Conservation (phyloP, 768 basidiomycete genomes). For the Russula brevipes region DNA sequence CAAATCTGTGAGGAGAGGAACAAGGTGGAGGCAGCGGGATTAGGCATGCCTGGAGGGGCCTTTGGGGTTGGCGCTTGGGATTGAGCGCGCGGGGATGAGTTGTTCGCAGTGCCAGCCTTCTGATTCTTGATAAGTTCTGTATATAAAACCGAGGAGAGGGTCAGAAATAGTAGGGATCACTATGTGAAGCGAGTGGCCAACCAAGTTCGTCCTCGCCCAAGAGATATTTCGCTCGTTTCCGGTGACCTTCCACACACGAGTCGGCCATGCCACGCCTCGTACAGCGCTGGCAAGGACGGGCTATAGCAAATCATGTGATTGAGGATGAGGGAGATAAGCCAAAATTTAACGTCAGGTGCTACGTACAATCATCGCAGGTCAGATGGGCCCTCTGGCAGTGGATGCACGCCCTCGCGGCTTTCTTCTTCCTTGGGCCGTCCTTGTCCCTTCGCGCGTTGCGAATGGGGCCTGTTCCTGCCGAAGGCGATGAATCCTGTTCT, state of each 20-base stretch:
- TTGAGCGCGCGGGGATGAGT: conserved; percentile 10
- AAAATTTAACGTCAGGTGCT: conserved; percentile 8
- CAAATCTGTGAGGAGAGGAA: background rate
- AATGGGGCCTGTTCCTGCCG: conserved; percentile 44
- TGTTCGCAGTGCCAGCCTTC: conserved; percentile 3
- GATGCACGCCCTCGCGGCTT: conserved; percentile 88
- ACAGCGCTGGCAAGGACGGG: conserved; percentile 93
- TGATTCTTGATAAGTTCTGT: conserved; percentile 22
- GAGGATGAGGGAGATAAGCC: conserved; percentile 12
- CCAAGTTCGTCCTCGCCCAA: conserved; percentile 91
- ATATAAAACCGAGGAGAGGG: background rate
- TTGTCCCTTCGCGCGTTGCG: conserved; percentile 45
- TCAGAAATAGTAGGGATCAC: conserved; percentile 14
- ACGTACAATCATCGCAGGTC: conserved; percentile 96
- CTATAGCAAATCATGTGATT: conserved; percentile 38
- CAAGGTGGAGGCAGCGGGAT: background rate
- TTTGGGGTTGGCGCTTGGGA: conserved; percentile 13
- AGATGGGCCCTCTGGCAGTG: conserved; percentile 97
- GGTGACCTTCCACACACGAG: conserved; percentile 87
- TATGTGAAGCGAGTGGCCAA: conserved; percentile 34
- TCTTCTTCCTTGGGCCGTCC: conserved; percentile 89
- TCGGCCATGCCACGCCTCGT: conserved; percentile 87
- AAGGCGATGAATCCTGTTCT: conserved; percentile 49
- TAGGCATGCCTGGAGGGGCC: background rate
- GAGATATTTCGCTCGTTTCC: conserved; percentile 98